Evolutionary conservation across 805 yeast species (phyloP).

Genomic region (Alloascoidea africana): DNA sequence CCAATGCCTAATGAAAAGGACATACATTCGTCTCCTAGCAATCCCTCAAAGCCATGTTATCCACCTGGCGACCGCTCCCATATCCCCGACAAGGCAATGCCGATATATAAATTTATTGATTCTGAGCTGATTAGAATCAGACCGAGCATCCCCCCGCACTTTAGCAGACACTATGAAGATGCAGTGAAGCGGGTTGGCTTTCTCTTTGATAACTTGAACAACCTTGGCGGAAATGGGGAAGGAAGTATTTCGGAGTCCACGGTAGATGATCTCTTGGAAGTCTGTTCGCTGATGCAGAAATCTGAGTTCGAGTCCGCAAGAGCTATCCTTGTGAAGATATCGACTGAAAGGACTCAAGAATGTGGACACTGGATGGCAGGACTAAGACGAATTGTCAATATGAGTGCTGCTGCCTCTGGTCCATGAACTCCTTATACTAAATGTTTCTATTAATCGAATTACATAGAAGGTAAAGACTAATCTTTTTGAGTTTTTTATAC

Average conservation of each 20-base stretch:
- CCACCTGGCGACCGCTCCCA: not conserved
- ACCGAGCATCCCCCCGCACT: not conserved
- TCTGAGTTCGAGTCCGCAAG: not conserved
- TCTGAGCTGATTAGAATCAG: not conserved
- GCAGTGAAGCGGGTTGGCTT: not conserved
- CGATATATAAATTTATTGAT: not conserved
- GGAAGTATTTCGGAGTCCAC: not conserved
- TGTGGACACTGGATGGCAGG: not conserved
- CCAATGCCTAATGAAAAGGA: too few relatives aligned
- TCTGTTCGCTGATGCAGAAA: not conserved
- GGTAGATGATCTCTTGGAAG: not conserved
- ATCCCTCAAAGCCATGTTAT: too few relatives aligned
- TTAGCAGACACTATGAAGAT: not conserved
- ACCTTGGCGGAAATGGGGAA: too few relatives aligned
- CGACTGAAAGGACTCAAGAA: not conserved
- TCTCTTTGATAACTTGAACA: not conserved
- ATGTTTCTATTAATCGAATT: too few relatives aligned
- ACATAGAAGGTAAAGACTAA: too few relatives aligned
- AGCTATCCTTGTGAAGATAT: not conserved
- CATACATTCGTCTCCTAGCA: too few relatives aligned
- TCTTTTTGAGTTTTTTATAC: too few relatives aligned
- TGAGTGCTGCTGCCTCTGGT: conserved; percentile 1
- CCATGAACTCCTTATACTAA: too few relatives aligned
- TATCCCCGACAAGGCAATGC: not conserved
- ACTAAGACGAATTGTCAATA: not conserved